These are phyloP conservation scores for Cinnamomum micranthum DNA, from an alignment of 164 flowering plant species.

Conservation along the genomic window DNA sequence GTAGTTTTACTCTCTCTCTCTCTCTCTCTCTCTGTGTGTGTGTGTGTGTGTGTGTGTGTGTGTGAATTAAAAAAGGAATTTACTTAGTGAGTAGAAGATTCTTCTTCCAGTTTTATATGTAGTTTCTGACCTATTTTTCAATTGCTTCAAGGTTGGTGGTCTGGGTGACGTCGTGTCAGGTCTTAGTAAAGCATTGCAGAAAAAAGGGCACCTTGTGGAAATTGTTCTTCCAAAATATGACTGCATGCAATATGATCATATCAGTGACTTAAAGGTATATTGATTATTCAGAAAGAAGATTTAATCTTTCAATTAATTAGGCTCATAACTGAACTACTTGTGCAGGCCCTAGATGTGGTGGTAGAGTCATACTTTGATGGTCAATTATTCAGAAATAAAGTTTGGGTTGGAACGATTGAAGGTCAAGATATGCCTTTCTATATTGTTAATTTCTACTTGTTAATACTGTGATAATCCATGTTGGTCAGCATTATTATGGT, in stretches of 20 bases:
- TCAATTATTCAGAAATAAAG: conserved; percentile 60
- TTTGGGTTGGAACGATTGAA: conserved; percentile 94
- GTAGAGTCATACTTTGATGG: conserved; percentile 91
- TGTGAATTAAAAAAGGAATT: too few species aligned
- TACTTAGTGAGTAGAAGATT: too few species aligned
- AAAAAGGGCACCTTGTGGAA: conserved; percentile 93
- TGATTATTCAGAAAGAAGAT: conserved; percentile 1
- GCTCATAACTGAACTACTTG: background rate
- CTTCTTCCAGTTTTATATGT: too few species aligned
- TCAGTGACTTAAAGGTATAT: conserved; percentile 69
- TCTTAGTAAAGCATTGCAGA: conserved; percentile 89
- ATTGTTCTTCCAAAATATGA: conserved; percentile 93
- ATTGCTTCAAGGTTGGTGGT: conserved; percentile 78
- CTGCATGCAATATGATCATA: conserved; percentile 70
- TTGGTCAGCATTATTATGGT: conserved; percentile 8
- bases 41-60: too few species aligned
- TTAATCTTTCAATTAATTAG: background rate
- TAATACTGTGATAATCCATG: background rate
- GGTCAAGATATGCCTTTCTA: conserved; percentile 33
- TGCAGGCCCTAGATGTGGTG: conserved; percentile 67
- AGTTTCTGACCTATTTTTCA: background rate
- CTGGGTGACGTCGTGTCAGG: conserved; percentile 96
- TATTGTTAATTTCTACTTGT: background rate
- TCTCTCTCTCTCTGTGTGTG: too few species aligned
- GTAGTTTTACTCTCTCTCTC: too few species aligned